Percentiles rank a stretch among this genome's conserved stretches.
These are phyloP conservation scores for Xylaria sp. DNA, from an alignment of 2,329 filamentous ascomycete genomes.

Conservation along the genomic window DNA sequence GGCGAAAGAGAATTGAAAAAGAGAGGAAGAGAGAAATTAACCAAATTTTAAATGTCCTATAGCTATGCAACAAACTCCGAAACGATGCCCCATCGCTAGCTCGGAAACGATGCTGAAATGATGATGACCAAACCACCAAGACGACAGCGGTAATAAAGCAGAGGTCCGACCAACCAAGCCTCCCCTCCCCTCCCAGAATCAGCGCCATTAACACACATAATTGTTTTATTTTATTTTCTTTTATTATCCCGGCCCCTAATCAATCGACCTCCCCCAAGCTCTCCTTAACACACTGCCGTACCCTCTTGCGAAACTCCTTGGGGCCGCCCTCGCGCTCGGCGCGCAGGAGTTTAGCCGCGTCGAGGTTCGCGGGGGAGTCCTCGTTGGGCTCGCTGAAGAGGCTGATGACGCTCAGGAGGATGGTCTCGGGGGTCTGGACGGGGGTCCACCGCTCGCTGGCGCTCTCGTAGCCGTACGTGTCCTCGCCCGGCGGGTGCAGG, in stretches of 20 bases:
- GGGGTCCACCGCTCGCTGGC: slow-evolving; percentile 93
- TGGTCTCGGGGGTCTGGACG: slow-evolving; percentile 94
- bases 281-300: slow-evolving; percentile 81
- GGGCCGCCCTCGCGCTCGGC: slow-evolving; percentile 73
- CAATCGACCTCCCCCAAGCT: slow-evolving; percentile 74
- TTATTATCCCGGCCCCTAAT: slow-evolving; percentile 50
- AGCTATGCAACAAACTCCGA: slow-evolving; percentile 32
- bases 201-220: not conserved
- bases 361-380: slow-evolving; percentile 93
- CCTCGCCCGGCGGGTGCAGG: slow-evolving; percentile 92
- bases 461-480: slow-evolving; percentile 92
- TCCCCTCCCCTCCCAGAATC: slow-evolving; percentile 45
- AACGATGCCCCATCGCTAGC: slow-evolving; percentile 31
- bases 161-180: slow-evolving; percentile 15
- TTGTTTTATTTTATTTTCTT: too few relatives aligned
- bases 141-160: not conserved
- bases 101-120: slow-evolving; percentile 15
- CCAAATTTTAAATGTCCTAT: not conserved
- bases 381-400: slow-evolving; percentile 94
- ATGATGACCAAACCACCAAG: not conserved
- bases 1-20: not conserved
- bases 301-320: slow-evolving; percentile 81
- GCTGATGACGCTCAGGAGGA: slow-evolving; percentile 90
- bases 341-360: slow-evolving; percentile 88
- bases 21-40: not conserved